Conservation (phyloP, 2,329 filamentous ascomycete genomes). For the Reticulascus tulasneorum region DNA sequence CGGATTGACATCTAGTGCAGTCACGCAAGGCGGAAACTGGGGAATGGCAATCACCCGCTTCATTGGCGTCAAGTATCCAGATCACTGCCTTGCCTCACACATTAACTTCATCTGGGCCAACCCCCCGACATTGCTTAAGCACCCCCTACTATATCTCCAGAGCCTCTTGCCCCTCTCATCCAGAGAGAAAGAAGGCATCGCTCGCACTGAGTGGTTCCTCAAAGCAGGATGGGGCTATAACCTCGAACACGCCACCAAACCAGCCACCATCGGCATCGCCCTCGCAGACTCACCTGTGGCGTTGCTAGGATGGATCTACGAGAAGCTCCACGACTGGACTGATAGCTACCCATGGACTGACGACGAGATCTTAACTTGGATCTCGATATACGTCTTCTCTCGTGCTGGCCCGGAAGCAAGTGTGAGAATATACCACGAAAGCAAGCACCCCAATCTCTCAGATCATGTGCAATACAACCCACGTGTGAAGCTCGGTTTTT, state of each 20-base stretch:
- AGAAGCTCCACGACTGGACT: slow-evolving; percentile 76
- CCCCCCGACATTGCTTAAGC: slow-evolving; percentile 43
- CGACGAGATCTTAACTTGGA: slow-evolving; percentile 72
- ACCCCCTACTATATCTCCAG: slow-evolving; percentile 55
- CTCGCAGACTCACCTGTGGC: slow-evolving; percentile 67
- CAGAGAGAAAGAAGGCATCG: slow-evolving; percentile 47
- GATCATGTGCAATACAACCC: slow-evolving; percentile 24
- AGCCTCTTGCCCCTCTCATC: slow-evolving; percentile 51
- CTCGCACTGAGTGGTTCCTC: slow-evolving; percentile 53
- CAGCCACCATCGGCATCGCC: slow-evolving; percentile 68
- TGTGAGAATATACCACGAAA: slow-evolving; percentile 70
- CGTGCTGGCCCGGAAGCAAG: slow-evolving; percentile 65
- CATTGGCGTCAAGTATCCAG: slow-evolving; percentile 56
- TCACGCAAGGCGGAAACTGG: slow-evolving; percentile 67
- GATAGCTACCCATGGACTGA: slow-evolving; percentile 70
- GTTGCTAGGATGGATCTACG: slow-evolving; percentile 73
- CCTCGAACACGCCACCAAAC: slow-evolving; percentile 60
- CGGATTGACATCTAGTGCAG: slow-evolving; percentile 20
- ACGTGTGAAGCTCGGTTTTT: slow-evolving; percentile 40
- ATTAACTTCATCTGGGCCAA: slow-evolving; percentile 50
- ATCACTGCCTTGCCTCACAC: slow-evolving; percentile 55
- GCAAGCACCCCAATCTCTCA: slow-evolving; percentile 32
- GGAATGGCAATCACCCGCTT: slow-evolving; percentile 61
- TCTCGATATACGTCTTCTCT: slow-evolving; percentile 69
- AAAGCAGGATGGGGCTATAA: slow-evolving; percentile 57